phyloP scores from a whole-genome alignment of 192 early-diverging fungal species.

The Entrophospora sp. region DNA sequence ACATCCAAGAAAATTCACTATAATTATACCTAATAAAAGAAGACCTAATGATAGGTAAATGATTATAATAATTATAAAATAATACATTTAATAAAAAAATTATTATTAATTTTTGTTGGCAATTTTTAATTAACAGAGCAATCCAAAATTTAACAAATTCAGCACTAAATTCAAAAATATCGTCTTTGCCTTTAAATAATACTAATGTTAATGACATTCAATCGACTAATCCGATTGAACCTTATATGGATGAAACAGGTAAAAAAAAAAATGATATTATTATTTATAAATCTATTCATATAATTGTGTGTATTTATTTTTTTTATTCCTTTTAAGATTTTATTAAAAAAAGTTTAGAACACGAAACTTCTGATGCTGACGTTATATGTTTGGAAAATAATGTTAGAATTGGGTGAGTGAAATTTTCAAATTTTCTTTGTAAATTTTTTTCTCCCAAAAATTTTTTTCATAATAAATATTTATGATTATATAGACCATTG shows the following conservation, averaged over 20 bases:
- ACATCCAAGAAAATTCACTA: slow-evolving; percentile 43
- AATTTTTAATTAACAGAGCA: background rate
- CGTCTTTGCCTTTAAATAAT: too few species aligned
- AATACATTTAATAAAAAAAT: background rate
- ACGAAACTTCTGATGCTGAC: slow-evolving; percentile 47
- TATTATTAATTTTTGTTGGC: background rate
- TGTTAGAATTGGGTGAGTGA: slow-evolving; percentile 39
- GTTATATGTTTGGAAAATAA: slow-evolving; percentile 51
- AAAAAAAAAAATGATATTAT: background rate
- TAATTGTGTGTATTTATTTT: background rate
- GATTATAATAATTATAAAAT: background rate
- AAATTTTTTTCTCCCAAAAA: too few species aligned
- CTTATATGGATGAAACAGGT: slow-evolving; percentile 45
- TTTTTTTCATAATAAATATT: too few species aligned
- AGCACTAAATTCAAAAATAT: too few species aligned
- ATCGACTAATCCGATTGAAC: too few species aligned
- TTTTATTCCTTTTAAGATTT: slow-evolving; percentile 34
- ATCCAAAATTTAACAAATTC: background rate
- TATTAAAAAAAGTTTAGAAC: slow-evolving; percentile 42
- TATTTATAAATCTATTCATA: background rate
- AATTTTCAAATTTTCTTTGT: too few species aligned
- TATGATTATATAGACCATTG: slow-evolving; percentile 31
- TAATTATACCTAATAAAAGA: slow-evolving; percentile 50
- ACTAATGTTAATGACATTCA: too few species aligned
- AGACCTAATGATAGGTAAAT: slow-evolving; percentile 24